Percentiles rank a stretch among this genome's conserved stretches.
Evolutionary conservation across 1,284 basidiomycete genomes (phyloP).

Genomic region (Vanrija sp.): DNA sequence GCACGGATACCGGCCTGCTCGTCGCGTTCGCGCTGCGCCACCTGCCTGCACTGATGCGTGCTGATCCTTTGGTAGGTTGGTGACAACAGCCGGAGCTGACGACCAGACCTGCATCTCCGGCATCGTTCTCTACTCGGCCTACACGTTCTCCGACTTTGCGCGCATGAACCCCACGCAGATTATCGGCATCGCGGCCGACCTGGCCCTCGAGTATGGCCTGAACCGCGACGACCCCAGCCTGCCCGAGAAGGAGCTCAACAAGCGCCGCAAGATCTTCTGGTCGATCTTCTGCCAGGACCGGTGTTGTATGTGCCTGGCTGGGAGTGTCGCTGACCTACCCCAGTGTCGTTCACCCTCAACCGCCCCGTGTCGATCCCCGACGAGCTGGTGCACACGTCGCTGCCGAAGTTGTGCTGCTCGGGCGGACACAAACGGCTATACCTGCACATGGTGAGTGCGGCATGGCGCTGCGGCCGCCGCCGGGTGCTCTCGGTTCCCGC

Average conservation of each 20-base stretch:
- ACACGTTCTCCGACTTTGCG: conserved; percentile 6
- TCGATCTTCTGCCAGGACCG: conserved; percentile 8
- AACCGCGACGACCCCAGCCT: conserved; percentile 7
- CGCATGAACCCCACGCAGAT: conserved; percentile 9
- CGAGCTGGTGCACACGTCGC: not conserved
- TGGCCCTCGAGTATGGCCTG: conserved; percentile 5
- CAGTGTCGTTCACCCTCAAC: not conserved
- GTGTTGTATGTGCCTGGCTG: not conserved
- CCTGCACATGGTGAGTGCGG: too few relatives aligned
- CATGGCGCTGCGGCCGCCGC: too few relatives aligned
- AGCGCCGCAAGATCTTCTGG: conserved; percentile 11
- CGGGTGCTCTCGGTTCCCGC: too few relatives aligned
- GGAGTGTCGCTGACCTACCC: not conserved
- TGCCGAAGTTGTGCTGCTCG: too few relatives aligned
- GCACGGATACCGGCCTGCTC: not conserved
- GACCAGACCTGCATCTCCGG: conserved; percentile 4
- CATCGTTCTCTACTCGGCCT: not conserved
- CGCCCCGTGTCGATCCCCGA: not conserved
- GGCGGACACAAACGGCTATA: too few relatives aligned
- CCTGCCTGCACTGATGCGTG: not conserved
- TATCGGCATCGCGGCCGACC: not conserved
- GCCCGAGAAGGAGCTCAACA: conserved; percentile 2
- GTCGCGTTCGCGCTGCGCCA: not conserved
- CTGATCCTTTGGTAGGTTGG: not conserved
- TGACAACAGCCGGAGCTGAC: not conserved